Conservation (phyloP, 169 alveolate species). For the Cryptosporidium ubiquitum region DNA sequence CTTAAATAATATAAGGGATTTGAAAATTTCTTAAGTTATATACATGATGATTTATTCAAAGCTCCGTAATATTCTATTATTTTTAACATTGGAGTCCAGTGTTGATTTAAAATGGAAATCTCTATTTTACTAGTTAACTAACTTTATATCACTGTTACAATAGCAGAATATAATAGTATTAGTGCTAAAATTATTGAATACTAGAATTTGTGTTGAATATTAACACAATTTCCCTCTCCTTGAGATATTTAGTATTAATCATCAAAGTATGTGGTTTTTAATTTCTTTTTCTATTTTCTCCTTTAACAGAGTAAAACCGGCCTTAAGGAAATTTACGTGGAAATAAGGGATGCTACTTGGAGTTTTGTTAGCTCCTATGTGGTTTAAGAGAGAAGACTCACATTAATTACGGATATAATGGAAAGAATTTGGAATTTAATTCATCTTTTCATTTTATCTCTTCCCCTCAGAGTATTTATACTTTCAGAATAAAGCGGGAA, state of each 20-base stretch:
- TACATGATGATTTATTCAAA: neutral
- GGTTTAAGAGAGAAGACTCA: neutral
- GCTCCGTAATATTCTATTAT: neutral
- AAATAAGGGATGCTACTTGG: neutral
- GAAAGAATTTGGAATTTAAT: neutral
- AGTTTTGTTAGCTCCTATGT: neutral
- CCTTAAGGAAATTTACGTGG: neutral
- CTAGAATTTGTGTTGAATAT: neutral
- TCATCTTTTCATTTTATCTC: too few species aligned
- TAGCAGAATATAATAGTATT: neutral
- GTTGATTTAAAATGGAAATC: neutral
- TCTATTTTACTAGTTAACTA: neutral
- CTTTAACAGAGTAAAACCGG: neutral
- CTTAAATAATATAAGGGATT: neutral
- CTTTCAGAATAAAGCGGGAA: neutral
- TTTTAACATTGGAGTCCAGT: neutral
- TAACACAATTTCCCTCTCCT: neutral
- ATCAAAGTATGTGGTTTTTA: neutral
- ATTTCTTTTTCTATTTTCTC: neutral
- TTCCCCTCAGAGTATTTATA: neutral
- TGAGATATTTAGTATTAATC: neutral
- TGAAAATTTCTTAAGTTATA: neutral
- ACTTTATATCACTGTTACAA: neutral
- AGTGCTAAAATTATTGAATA: neutral
- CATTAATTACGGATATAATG: neutral